A percentile compares a stretch with the other conserved stretches of the same genome.
Conservation (phyloP, 2,329 filamentous ascomycete genomes). For the Lecanosticta acicola region DNA sequence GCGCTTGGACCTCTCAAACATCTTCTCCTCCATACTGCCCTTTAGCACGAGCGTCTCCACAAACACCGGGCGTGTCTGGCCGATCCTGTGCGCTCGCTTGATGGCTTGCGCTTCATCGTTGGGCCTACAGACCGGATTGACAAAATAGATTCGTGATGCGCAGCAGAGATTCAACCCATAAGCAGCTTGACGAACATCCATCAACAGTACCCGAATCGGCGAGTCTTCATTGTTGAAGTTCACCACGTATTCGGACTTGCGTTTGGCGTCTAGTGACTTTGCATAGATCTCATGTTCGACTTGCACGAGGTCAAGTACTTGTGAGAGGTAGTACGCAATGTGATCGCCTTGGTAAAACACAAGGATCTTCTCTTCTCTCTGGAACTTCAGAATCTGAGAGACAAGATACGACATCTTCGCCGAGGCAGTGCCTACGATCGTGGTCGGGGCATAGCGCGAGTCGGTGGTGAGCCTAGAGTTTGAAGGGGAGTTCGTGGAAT, state of each 20-base stretch:
- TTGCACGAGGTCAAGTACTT: constrained; percentile 68
- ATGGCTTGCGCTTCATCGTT: constrained; percentile 84
- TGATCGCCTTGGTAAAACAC: constrained; percentile 91
- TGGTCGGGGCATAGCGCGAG: constrained; percentile 55
- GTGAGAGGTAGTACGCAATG: constrained; percentile 76
- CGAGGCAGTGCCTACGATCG: constrained; percentile 72
- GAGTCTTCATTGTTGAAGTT: constrained; percentile 66
- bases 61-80: constrained; percentile 69
- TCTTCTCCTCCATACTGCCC: constrained; percentile 77
- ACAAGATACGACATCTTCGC: constrained; percentile 83
- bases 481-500: neutral
- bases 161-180: constrained; percentile 80
- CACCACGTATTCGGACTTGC: constrained; percentile 68
- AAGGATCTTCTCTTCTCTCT: constrained; percentile 74
- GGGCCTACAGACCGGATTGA: constrained; percentile 81
- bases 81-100: constrained; percentile 82
- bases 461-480: constrained; percentile 19
- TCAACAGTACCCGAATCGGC: constrained; percentile 71
- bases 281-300: constrained; percentile 63
- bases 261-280: constrained; percentile 48
- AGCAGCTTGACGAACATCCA: constrained; percentile 86
- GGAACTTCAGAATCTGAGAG: constrained; percentile 62
- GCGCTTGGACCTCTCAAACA: constrained; percentile 64
- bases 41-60: constrained; percentile 81
- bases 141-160: constrained; percentile 81